Conservation (phyloP, 805 yeast species). For the Hemisphaericaspora nanyangensis region DNA sequence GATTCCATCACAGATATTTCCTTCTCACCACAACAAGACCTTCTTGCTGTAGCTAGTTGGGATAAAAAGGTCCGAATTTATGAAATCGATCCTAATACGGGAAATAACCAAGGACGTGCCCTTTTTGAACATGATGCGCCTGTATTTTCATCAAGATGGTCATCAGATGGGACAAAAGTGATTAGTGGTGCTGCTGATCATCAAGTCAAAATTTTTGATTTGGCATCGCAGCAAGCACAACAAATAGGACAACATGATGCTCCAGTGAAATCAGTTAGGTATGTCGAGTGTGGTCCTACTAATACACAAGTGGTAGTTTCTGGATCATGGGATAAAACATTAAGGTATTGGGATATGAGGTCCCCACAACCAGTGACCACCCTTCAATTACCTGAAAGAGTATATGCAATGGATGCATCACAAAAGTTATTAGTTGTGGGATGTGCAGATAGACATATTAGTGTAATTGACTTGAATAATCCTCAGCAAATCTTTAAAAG, state of each 20-base stretch:
- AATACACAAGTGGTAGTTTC: constrained; percentile 80
- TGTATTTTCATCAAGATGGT: constrained; percentile 78
- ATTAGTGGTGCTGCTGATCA: constrained; percentile 75
- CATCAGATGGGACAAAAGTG: constrained; percentile 81
- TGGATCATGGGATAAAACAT: constrained; percentile 95
- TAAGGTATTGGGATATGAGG: constrained; percentile 93
- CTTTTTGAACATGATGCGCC: constrained; percentile 88
- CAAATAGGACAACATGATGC: constrained; percentile 86
- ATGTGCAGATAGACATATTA: constrained; percentile 84
- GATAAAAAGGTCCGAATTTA: constrained; percentile 91
- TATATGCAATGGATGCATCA: constrained; percentile 80
- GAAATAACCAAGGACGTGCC: constrained; percentile 84
- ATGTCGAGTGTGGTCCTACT: constrained; percentile 80
- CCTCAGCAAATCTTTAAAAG: constrained; percentile 82
- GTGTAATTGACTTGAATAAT: constrained; percentile 70
- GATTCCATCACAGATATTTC: constrained; percentile 82
- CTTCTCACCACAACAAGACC: constrained; percentile 84
- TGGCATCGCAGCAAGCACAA: constrained; percentile 74
- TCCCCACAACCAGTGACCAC: constrained; percentile 79
- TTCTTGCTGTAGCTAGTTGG: constrained; percentile 84
- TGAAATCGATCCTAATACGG: constrained; percentile 70
- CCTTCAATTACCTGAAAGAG: constrained; percentile 82
- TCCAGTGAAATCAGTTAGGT: constrained; percentile 69
- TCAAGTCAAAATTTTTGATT: constrained; percentile 77
- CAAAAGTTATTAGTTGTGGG: constrained; percentile 87